A percentile compares a stretch with the other conserved stretches of the same genome.
Evolutionary conservation across 2,329 filamentous ascomycete species (phyloP).

Genomic region (Pseudogymnoascus sp.): DNA sequence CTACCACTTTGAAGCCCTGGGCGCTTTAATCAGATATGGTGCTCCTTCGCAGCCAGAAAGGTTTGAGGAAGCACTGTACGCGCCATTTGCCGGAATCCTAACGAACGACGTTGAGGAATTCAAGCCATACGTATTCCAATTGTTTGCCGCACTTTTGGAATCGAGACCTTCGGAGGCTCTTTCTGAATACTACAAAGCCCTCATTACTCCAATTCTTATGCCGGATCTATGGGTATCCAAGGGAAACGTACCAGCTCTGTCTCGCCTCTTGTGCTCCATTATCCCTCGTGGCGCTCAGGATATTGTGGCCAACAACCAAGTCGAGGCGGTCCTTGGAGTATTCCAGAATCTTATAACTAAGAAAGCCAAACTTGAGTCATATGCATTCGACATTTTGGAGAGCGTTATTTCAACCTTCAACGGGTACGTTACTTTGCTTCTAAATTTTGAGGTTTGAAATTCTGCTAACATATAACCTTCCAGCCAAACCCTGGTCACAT

Average conservation of each 20-base stretch:
- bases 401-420: slow-evolving; percentile 68
- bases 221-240: slow-evolving; percentile 85
- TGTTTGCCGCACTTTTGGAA: slow-evolving; percentile 86
- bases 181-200: slow-evolving; percentile 70
- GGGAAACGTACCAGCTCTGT: slow-evolving; percentile 88
- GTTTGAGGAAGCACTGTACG: slow-evolving; percentile 75
- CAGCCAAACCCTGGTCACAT: slow-evolving; percentile 55
- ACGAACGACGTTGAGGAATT: slow-evolving; percentile 84
- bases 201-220: slow-evolving; percentile 72
- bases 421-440: slow-evolving; percentile 44
- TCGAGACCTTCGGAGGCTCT: slow-evolving; percentile 73
- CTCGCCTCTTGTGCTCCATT: slow-evolving; percentile 76
- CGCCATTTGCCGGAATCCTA: slow-evolving; percentile 74
- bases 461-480: slow-evolving; percentile 23
- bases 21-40: slow-evolving; percentile 74
- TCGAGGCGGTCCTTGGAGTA: slow-evolving; percentile 85
- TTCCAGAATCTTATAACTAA: slow-evolving; percentile 83
- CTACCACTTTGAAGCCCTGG: slow-evolving; percentile 92
- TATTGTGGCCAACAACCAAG: slow-evolving; percentile 71
- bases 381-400: slow-evolving; percentile 87
- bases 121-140: slow-evolving; percentile 91
- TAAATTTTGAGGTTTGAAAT: neutral
- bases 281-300: slow-evolving; percentile 68
- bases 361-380: slow-evolving; percentile 57
- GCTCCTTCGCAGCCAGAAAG: slow-evolving; percentile 62